Evolutionary conservation across 202 grass and related monocot species (phyloP).

Genomic region (Panicum hallii): DNA sequence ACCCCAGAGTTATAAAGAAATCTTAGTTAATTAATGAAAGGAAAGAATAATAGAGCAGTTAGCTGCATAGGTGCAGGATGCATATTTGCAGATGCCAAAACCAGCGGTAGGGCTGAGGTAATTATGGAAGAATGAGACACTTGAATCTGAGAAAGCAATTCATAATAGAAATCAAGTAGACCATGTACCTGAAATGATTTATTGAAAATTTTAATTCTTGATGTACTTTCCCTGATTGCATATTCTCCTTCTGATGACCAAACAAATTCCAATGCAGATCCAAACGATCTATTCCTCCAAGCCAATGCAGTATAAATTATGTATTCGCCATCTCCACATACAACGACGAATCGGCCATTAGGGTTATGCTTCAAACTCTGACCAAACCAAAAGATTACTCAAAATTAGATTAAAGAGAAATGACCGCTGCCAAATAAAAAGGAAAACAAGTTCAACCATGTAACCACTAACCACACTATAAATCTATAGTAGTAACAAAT

Average conservation of each 20-base stretch:
- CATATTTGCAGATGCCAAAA: conserved; percentile 7
- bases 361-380: conserved; percentile 99
- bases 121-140: conserved; percentile 11
- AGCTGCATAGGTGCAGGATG: background rate
- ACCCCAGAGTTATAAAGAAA: conserved; percentile 10
- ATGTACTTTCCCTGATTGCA: conserved; percentile 92
- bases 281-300: conserved; percentile 99
- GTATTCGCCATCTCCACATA: conserved; percentile 97
- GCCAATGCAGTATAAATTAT: conserved; percentile 96
- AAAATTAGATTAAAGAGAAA: conserved; percentile 38
- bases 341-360: conserved; percentile 95
- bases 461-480: conserved; percentile 16
- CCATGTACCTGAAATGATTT: conserved; percentile 83
- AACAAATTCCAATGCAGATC: conserved; percentile 84
- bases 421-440: conserved; percentile 3
- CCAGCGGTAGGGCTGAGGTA: background rate
- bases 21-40: background rate
- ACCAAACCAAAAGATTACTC: conserved; percentile 42
- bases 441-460: background rate
- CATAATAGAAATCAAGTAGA: conserved; percentile 9
- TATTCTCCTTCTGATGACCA: conserved; percentile 98
- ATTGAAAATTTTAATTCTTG: conserved; percentile 89
- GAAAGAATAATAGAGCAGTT: conserved; percentile 14
- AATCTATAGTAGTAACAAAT: background rate
- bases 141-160: conserved; percentile 22